Conservation (phyloP, 1,284 basidiomycete species). For the Ceratobasidium sp. region DNA sequence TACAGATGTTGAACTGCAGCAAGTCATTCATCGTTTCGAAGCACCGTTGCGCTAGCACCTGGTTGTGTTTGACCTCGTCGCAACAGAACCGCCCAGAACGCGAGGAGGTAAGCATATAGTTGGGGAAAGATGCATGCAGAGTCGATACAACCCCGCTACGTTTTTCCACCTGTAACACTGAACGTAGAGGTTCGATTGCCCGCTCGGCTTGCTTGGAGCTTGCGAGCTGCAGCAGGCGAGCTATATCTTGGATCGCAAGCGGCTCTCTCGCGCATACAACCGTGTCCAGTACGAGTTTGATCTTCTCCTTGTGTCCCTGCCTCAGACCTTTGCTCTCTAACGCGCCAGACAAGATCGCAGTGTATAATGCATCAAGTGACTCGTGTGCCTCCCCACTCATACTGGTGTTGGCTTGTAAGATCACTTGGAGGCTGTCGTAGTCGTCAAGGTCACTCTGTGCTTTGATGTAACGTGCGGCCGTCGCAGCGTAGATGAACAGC, state of each 20-base stretch:
- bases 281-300: background rate
- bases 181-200: background rate
- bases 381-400: background rate
- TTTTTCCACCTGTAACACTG: background rate
- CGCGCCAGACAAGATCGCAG: background rate
- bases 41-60: background rate
- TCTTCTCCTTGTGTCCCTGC: background rate
- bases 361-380: background rate
- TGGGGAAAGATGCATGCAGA: conserved; percentile 3
- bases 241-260: background rate
- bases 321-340: background rate
- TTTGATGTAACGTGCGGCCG: conserved; percentile 17
- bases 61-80: background rate
- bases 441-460: background rate
- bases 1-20: conserved; percentile 3
- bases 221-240: background rate
- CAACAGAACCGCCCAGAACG: background rate
- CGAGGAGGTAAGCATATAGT: background rate
- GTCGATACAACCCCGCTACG: background rate
- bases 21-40: background rate
- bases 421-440: background rate
- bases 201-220: background rate
- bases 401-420: background rate
- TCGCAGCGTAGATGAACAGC: conserved; percentile 43
- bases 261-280: conserved; percentile 17